A percentile compares a stretch with the other conserved stretches of the same genome.
These are phyloP conservation scores for Trametopsis cervina DNA, from an alignment of 768 basidiomycete species.

Conservation along the genomic window DNA sequence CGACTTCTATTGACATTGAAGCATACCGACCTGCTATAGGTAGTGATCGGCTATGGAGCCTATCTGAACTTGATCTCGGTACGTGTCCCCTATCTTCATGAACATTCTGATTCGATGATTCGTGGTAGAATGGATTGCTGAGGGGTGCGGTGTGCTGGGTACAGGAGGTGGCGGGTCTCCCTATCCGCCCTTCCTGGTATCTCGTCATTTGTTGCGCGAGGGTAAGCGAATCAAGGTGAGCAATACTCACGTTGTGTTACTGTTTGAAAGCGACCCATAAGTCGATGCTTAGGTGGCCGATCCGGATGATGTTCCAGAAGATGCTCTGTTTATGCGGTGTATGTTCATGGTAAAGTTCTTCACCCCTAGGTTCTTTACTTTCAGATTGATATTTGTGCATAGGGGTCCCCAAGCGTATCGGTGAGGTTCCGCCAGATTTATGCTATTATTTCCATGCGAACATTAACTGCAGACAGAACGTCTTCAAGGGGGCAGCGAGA, in stretches of 20 bases:
- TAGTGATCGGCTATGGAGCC: conserved; percentile 13
- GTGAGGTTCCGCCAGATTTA: conserved; percentile 13
- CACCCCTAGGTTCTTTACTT: background rate
- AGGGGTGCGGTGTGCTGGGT: conserved; percentile 57
- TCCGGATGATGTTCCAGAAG: conserved; percentile 32
- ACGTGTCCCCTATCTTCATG: conserved; percentile 27
- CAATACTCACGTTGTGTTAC: background rate
- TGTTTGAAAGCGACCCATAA: no score
- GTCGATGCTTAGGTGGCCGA: conserved; percentile 22
- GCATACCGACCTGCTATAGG: conserved; percentile 18
- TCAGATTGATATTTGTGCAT: background rate
- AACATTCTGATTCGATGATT: conserved; percentile 34
- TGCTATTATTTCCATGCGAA: background rate
- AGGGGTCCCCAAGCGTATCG: conserved; percentile 23
- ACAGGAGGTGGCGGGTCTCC: conserved; percentile 60
- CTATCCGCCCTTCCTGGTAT: conserved; percentile 41
- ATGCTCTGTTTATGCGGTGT: conserved; percentile 27
- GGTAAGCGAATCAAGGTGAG: conserved; percentile 28
- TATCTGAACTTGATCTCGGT: conserved; percentile 25
- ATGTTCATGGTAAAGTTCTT: conserved; percentile 19
- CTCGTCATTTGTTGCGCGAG: conserved; percentile 44
- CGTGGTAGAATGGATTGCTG: conserved; percentile 52
- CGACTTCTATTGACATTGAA: conserved; percentile 13
- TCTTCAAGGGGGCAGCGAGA: conserved; percentile 21
- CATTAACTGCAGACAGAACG: conserved; percentile 15